Base-by-base conservation (phyloP, 2,329 filamentous ascomycete genomes). In the Rosellinia necatrix region DNA sequence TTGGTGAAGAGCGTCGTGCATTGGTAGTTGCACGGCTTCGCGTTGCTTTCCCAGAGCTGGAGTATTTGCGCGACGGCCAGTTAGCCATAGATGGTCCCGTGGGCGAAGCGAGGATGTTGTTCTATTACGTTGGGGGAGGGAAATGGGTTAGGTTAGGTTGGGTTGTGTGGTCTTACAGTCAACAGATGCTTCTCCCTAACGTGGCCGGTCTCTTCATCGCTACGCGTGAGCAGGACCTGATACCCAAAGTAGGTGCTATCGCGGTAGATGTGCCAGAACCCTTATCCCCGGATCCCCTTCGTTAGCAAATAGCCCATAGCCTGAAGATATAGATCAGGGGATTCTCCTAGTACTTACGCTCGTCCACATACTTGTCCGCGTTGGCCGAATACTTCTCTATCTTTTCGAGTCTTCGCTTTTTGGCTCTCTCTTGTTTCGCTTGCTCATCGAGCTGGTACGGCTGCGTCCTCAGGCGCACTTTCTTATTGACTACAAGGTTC, bases 1-100 rank as follows among this genome's bases (percentile, higher is more conserved):
- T 72, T 75, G 64, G 75, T 76, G 61, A 75, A 76, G 50, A 82
- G 82, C 42, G 78, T 79, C 6, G 81, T 81, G 41, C 84, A 82
- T 61, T 79, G 81, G 72, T 90, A 92, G 0, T 82, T 78, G 56
- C 75, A 76, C 0, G 87, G 87, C 12, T 74, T 72, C 9, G 78
- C 74, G 57, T 83, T 78, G 4, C 86, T 88, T 70, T 91, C 84
- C 74, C 85, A 90, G 47, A 92, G 77, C 87, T 91, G 60, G n/a
- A n/a, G n/a, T n/a, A n/a, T n/a, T n/a, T n/a, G n/a, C n/a, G n/a
- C n/a, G n/a, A n/a, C n/a, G n/a, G n/a, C n/a, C n/a, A n/a, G n/a
- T n/a, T n/a, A n/a, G n/a, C n/a, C n/a, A n/a, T n/a, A n/a, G n/a
- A n/a, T n/a, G n/a, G n/a, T n/a, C n/a, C n/a, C n/a, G n/a, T n/a